Evolutionary conservation across 2,329 filamentous ascomycete genomes (phyloP).

Genomic region (Trichophyton mentagrophytes): DNA sequence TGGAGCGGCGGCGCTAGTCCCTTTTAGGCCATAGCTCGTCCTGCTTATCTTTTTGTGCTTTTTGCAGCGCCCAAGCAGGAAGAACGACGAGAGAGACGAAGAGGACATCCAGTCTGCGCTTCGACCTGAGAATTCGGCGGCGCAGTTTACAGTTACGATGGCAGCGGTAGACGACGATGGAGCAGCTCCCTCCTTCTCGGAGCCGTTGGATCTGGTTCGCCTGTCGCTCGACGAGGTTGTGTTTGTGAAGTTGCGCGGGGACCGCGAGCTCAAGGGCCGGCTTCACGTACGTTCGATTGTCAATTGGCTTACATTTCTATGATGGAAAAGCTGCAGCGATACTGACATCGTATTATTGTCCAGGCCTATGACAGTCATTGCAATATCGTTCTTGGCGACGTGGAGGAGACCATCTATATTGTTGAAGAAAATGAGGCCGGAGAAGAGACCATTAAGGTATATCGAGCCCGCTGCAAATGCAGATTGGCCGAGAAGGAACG

Average conservation of each 20-base stretch:
- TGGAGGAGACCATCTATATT: constrained; percentile 92
- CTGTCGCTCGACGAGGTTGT: constrained; percentile 91
- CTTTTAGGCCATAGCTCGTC: constrained; percentile 1
- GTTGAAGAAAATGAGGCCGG: constrained; percentile 77
- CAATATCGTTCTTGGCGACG: constrained; percentile 89
- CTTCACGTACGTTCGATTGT: constrained; percentile 58
- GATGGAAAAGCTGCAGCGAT: not conserved
- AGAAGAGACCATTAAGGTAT: constrained; percentile 59
- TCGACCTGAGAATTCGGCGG: not conserved
- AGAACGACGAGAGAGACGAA: not conserved
- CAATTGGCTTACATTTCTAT: not conserved
- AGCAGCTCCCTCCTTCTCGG: constrained; percentile 56
- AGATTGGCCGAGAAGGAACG: not conserved
- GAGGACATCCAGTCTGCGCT: not conserved
- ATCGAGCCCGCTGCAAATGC: not conserved
- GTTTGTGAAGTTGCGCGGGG: constrained; percentile 91
- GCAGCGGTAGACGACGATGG: constrained; percentile 76
- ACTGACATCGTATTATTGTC: not conserved
- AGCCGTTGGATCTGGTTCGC: constrained; percentile 91
- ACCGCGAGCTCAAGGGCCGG: constrained; percentile 87
- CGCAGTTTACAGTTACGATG: constrained; percentile 27
- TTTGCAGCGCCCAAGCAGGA: not conserved
- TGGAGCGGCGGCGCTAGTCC: constrained; percentile 16
- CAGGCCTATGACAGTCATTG: constrained; percentile 98
- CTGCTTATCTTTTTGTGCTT: not conserved